Conservation (phyloP, 176 grass and related monocot species). For the Hordeum marinum region DNA sequence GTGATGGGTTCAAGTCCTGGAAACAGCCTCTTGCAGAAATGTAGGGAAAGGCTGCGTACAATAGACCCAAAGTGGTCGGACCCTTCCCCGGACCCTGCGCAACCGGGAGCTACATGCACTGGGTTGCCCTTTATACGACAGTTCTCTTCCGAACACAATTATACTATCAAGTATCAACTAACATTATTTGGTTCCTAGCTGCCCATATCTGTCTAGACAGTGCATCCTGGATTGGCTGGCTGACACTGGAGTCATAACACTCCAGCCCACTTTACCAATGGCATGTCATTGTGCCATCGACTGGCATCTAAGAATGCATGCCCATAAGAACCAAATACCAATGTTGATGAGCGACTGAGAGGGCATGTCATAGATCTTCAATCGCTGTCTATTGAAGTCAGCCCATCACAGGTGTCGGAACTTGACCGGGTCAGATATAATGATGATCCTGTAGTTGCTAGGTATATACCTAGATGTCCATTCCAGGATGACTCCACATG, state of each 20-base stretch:
- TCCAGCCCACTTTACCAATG: background rate
- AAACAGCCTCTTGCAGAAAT: too few species aligned
- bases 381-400: background rate
- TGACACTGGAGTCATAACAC: background rate
- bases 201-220: background rate
- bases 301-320: background rate
- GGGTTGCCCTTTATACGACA: too few species aligned
- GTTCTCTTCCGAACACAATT: background rate
- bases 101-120: too few species aligned
- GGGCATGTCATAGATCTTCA: background rate
- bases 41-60: too few species aligned
- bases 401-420: background rate
- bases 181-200: background rate
- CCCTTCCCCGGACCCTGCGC: too few species aligned
- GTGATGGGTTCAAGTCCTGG: too few species aligned
- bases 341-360: background rate
- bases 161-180: background rate
- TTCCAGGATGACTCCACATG: background rate
- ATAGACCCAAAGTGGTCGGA: too few species aligned
- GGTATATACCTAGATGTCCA: background rate
- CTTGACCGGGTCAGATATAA: background rate
- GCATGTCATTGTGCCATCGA: background rate
- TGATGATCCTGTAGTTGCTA: background rate
- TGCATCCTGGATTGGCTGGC: too few species aligned
- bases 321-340: background rate